phyloP scores from a whole-genome alignment of 495 filamentous ascomycete species.

The Penicillium ochrochloron region DNA sequence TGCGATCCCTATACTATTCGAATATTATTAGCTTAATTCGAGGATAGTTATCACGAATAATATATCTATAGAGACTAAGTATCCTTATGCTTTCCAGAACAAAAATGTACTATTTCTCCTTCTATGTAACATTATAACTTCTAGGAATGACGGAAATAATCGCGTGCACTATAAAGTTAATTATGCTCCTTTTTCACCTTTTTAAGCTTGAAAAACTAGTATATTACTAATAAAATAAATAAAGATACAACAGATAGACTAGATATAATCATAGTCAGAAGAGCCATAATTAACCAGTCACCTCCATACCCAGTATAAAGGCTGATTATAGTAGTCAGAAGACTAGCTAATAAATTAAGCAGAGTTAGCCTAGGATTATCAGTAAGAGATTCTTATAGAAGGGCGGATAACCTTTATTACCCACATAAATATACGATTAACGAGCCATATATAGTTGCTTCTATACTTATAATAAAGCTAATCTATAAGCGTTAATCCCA shows the following conservation, averaged over 20 bases:
- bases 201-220: background rate
- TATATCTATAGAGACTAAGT: no score
- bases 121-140: background rate
- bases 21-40: no score
- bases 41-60: no score
- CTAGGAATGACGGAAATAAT: background rate
- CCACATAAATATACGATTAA: background rate
- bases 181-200: background rate
- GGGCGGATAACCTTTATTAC: background rate
- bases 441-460: background rate
- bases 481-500: background rate
- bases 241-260: background rate
- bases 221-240: background rate
- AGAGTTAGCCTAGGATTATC: background rate
- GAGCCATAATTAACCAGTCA: slow-evolving; percentile 2
- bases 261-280: background rate
- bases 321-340: background rate
- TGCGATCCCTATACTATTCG: no score
- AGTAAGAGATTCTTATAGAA: background rate
- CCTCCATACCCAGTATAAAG: background rate
- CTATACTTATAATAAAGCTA: background rate
- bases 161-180: background rate
- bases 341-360: background rate
- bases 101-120: no score
- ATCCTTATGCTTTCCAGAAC: no score